Conservation (phyloP, 2,329 filamentous ascomycete genomes). For the Alternaria sp. region DNA sequence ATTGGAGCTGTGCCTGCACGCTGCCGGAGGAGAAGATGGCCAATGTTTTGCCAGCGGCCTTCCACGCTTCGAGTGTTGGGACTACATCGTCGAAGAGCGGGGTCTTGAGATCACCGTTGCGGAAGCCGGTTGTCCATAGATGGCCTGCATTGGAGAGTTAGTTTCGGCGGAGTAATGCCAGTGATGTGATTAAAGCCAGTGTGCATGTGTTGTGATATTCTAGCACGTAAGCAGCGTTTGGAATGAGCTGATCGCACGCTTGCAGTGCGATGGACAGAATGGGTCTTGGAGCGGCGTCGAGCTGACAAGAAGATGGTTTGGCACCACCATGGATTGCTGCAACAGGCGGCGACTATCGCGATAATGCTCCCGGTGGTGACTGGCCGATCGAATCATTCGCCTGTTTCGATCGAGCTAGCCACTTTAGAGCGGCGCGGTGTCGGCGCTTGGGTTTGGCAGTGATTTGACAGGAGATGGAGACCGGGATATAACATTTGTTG, state of each 20-base stretch:
- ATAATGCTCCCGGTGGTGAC: conserved; percentile 28
- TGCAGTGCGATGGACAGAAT: conserved; percentile 10
- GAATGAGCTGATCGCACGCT: conserved; percentile 19
- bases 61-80: conserved; percentile 69
- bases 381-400: conserved; percentile 34
- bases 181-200: conserved; percentile 20
- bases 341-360: conserved; percentile 40
- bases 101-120: conserved; percentile 72
- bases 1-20: conserved; percentile 79
- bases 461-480: conserved; percentile 7
- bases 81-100: conserved; percentile 78
- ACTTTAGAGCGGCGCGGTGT: conserved; percentile 34
- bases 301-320: conserved; percentile 22
- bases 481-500: conserved; percentile 21
- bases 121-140: conserved; percentile 79
- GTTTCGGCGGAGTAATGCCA: conserved; percentile 21
- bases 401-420: conserved; percentile 28
- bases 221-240: conserved; percentile 8
- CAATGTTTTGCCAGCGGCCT: conserved; percentile 62
- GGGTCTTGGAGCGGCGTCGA: conserved; percentile 16
- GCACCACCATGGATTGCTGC: conserved; percentile 24
- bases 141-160: conserved; percentile 59
- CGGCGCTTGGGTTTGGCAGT: conserved; percentile 29
- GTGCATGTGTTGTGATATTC: conserved; percentile 5
- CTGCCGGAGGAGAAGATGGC: conserved; percentile 86